Base-by-base conservation (phyloP, 1,284 basidiomycete genomes). In the Crepidotus sp. region DNA sequence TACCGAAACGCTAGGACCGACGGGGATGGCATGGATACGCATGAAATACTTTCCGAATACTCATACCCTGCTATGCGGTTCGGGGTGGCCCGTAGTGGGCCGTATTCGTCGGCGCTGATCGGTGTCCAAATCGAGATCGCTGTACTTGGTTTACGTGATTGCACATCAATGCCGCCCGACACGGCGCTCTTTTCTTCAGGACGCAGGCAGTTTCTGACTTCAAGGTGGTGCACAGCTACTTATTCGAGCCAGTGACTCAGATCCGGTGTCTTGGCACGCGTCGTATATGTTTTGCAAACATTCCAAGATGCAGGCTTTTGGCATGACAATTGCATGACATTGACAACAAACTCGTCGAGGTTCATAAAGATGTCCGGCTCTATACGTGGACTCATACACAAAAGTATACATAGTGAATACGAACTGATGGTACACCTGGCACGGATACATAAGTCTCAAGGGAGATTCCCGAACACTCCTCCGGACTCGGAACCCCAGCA, bases 371-470 rank as follows among this genome's bases (percentile, higher is more conserved):
- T n/a, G n/a, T n/a, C n/a, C n/a, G n/a, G n/a, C n/a, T n/a, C n/a
- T n/a, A n/a, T n/a, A n/a, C 25, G 3, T 26, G 25, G 25, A 9
- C 25, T 26, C 14, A 31, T 15, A 9, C 40, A 26, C n/a, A 25
- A 35, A 35, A 21, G 2, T 24, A 30, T 45, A 50, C 35, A 47
- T 43, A 40, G 32, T 25, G 38, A 45, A 45, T 45, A 43, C 43
- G 25, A 46, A 52, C 45, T 39, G 48, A 45, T 48, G 34, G 64
- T 66, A 66, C 64, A 43, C 64, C 64, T 40, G 64, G 64, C 65
- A 68, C 62, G 57, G 50, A 66, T 66, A 66, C 59, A 65, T 66
- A 65, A 33, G 41, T 51, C 49, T 53, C 49, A 30, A 36, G 3
- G 27, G 47, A 40, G 39, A 30, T 17, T 22, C 36, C 17, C 19